These are phyloP conservation scores for Cokeromyces recurvatus DNA, from an alignment of 371 early-diverging fungal genomes.

Conservation along the genomic window DNA sequence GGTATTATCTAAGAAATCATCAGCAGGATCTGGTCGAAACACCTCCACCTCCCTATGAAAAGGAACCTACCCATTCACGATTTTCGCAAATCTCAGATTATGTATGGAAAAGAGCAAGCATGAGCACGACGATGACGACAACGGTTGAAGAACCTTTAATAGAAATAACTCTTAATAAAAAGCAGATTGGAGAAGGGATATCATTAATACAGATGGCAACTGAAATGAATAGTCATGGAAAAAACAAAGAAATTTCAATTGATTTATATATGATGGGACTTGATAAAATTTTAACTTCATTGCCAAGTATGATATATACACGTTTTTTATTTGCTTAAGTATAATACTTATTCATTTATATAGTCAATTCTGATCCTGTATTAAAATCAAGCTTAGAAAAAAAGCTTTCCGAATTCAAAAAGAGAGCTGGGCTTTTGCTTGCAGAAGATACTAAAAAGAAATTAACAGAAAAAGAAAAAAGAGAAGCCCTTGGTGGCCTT, in stretches of 20 bases:
- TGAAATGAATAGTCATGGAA: constrained; percentile 31
- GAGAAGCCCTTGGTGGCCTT: constrained; percentile 16
- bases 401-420: constrained; percentile 30
- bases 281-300: constrained; percentile 40
- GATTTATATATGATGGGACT: constrained; percentile 54
- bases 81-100: constrained; percentile 23
- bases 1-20: constrained; percentile 9
- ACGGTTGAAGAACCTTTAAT: background rate
- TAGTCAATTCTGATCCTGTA: constrained; percentile 45
- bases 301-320: constrained; percentile 40
- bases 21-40: constrained; percentile 6
- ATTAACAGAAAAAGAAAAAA: constrained; percentile 4
- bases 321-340: background rate
- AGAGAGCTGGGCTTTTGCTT: constrained; percentile 14
- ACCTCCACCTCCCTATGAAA: constrained; percentile 39
- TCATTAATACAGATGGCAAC: constrained; percentile 46
- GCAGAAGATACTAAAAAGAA: background rate
- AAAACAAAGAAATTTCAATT: constrained; percentile 39
- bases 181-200: constrained; percentile 45
- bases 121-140: background rate
- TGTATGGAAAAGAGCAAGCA: constrained; percentile 22
- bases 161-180: constrained; percentile 16
- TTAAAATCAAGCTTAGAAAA: constrained; percentile 36
- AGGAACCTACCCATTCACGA: constrained; percentile 20
- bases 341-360: background rate